A percentile compares a stretch with the other conserved stretches of the same genome.
Conservation (phyloP, 2,329 filamentous ascomycete species). For the Aspergillus novofumigatus region DNA sequence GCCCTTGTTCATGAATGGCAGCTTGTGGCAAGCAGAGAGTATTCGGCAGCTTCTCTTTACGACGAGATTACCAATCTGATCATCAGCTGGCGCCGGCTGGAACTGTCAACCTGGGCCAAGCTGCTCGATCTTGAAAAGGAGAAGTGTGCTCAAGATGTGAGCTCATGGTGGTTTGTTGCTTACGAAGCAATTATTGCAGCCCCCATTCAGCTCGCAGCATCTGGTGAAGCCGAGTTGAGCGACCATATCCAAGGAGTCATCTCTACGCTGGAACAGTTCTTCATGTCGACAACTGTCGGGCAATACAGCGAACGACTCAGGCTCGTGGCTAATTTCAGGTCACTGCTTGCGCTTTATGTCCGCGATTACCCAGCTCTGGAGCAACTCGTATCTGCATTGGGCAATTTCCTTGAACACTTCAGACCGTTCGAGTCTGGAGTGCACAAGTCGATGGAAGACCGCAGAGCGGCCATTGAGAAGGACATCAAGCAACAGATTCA, state of each 20-base stretch:
- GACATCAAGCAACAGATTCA: slow-evolving; percentile 90
- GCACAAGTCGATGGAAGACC: slow-evolving; percentile 60
- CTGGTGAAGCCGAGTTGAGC: slow-evolving; percentile 56
- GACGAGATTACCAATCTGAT: slow-evolving; percentile 75
- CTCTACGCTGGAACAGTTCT: slow-evolving; percentile 73
- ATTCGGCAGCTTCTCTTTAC: slow-evolving; percentile 66
- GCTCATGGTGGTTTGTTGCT: slow-evolving; percentile 93
- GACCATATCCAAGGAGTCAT: slow-evolving; percentile 66
- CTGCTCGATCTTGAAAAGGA: slow-evolving; percentile 79
- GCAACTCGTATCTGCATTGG: slow-evolving; percentile 60
- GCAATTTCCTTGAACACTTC: slow-evolving; percentile 75
- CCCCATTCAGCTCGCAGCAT: slow-evolving; percentile 62
- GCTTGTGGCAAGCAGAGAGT: slow-evolving; percentile 77
- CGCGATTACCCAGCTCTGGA: slow-evolving; percentile 56
- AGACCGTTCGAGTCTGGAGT: slow-evolving; percentile 65
- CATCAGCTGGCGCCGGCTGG: slow-evolving; percentile 83
- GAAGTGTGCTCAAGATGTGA: slow-evolving; percentile 72
- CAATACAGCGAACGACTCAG: slow-evolving; percentile 71
- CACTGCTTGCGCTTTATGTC: slow-evolving; percentile 61
- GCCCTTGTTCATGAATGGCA: slow-evolving; percentile 90
- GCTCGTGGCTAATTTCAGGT: slow-evolving; percentile 59
- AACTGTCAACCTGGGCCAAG: slow-evolving; percentile 86
- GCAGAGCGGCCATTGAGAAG: slow-evolving; percentile 76
- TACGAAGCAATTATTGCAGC: slow-evolving; percentile 84
- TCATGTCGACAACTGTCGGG: slow-evolving; percentile 72